Percentiles rank a stretch among this genome's conserved stretches.
These are phyloP conservation scores for Hyparrhenia diplandra DNA, from an alignment of 176 grass and related monocot genomes.

Conservation along the genomic window DNA sequence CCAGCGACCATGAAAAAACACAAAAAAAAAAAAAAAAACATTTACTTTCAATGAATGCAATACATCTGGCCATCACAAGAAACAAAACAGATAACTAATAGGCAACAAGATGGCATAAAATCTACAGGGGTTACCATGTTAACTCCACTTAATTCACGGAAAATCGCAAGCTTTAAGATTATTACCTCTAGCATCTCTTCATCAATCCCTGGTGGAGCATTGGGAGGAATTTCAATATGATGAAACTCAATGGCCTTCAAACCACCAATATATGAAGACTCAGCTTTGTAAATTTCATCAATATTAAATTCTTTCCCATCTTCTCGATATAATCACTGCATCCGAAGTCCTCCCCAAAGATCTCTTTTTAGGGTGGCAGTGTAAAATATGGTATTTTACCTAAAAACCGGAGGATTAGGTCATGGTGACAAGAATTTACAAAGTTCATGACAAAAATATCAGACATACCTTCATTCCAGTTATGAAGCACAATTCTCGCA, in stretches of 20 bases:
- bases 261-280: constrained; percentile 74
- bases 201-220: constrained; percentile 60
- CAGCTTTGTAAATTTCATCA: constrained; percentile 78
- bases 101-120: neutral
- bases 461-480: constrained; percentile 86
- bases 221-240: constrained; percentile 81
- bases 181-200: constrained; percentile 64
- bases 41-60: neutral
- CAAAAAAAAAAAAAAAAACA: neutral
- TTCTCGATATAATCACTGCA: constrained; percentile 62
- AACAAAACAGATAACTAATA: neutral
- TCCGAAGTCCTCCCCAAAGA: constrained; percentile 34
- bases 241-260: constrained; percentile 70
- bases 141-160: neutral
- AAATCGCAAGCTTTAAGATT: neutral
- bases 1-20: neutral
- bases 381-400: constrained; percentile 97
- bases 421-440: neutral
- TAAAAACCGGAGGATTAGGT: constrained; percentile 27
- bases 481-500: constrained; percentile 91
- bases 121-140: neutral
- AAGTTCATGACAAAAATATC: neutral
- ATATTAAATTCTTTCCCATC: constrained; percentile 73
- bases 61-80: neutral
- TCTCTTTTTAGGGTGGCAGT: constrained; percentile 69